phyloP scores from a whole-genome alignment of 495 filamentous ascomycete species.

The Lichenothelia convexa region DNA sequence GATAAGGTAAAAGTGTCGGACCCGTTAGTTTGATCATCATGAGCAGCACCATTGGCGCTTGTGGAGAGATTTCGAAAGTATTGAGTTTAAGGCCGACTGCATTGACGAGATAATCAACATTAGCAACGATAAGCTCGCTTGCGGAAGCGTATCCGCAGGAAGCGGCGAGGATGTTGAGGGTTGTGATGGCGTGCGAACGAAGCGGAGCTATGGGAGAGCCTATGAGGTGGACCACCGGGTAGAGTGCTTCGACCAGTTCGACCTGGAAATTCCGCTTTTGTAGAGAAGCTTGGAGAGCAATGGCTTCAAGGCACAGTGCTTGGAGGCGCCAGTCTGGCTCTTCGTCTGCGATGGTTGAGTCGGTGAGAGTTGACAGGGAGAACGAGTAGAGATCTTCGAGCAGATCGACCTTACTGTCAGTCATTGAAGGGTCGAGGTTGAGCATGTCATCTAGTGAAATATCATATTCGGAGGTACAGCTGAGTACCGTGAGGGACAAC shows the following conservation, averaged over 20 bases:
- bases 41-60: constrained; percentile 71
- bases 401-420: constrained; percentile 31
- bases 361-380: constrained; percentile 44
- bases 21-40: constrained; percentile 92
- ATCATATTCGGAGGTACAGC: constrained; percentile 17
- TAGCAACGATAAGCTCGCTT: constrained; percentile 67
- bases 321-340: constrained; percentile 44
- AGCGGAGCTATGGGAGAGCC: constrained; percentile 50
- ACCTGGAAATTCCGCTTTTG: constrained; percentile 44
- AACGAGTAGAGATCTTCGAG: constrained; percentile 68
- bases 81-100: constrained; percentile 78
- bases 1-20: constrained; percentile 59
- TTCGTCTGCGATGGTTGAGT: constrained; percentile 29
- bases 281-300: constrained; percentile 23
- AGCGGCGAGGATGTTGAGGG: constrained; percentile 57
- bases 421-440: constrained; percentile 19
- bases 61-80: constrained; percentile 75
- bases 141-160: constrained; percentile 60
- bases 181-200: constrained; percentile 65
- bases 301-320: constrained; percentile 20
- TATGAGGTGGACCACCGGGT: constrained; percentile 73
- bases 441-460: constrained; percentile 52
- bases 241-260: constrained; percentile 81
- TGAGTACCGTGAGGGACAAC: constrained; percentile 58
- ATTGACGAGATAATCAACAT: constrained; percentile 94